Conservation (phyloP, 805 yeast species). For the Cyberlindnera meyerae region DNA sequence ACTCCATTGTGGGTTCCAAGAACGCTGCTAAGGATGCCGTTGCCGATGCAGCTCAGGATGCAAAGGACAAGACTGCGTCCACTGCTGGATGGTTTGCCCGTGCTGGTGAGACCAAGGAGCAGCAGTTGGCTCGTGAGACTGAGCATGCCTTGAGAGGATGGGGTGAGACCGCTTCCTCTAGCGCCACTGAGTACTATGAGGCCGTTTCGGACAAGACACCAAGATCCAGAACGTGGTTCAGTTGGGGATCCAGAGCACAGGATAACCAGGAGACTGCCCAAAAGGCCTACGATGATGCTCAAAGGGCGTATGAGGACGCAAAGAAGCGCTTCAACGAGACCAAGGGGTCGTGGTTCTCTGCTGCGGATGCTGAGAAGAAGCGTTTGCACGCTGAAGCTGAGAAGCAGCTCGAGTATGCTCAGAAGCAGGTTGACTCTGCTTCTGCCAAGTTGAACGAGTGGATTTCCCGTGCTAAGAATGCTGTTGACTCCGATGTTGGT, state of each 20-base stretch:
- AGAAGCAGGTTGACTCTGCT: constrained; percentile 19
- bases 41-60: constrained; percentile 9
- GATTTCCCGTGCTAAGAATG: constrained; percentile 17
- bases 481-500: constrained; percentile 8
- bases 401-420: constrained; percentile 22
- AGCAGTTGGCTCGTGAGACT: constrained; percentile 29
- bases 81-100: constrained; percentile 11
- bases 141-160: constrained; percentile 37
- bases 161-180: constrained; percentile 39
- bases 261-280: constrained; percentile 14
- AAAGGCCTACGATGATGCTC: constrained; percentile 27
- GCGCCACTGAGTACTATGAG: constrained; percentile 24
- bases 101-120: constrained; percentile 24
- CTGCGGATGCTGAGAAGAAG: constrained; percentile 20
- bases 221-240: constrained; percentile 12
- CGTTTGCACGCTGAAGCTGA: constrained; percentile 26
- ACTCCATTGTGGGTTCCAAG: constrained; percentile 16
- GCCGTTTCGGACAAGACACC: constrained; percentile 12
- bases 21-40: constrained; percentile 8
- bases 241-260: constrained; percentile 18
- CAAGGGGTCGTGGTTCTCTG: constrained; percentile 25
- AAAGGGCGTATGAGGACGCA: constrained; percentile 30
- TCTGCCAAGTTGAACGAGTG: constrained; percentile 13
- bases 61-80: constrained; percentile 2
- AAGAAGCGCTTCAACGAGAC: constrained; percentile 33